Percentiles rank a stretch among this genome's conserved stretches.
phyloP scores from a whole-genome alignment of 2,329 filamentous ascomycete genomes.

The Trichoderma brevicompactum region DNA sequence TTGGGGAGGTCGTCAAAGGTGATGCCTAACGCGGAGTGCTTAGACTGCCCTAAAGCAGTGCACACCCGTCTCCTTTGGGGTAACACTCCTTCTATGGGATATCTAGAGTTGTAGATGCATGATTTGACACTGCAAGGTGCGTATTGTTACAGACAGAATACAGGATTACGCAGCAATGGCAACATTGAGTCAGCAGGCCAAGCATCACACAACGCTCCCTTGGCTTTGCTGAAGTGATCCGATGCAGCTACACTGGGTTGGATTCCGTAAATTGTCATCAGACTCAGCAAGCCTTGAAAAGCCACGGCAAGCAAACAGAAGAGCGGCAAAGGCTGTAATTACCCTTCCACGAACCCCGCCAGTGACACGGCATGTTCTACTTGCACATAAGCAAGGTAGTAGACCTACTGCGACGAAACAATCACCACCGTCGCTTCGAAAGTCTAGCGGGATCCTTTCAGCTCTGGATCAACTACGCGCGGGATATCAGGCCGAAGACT shows the following conservation, averaged over 20 bases:
- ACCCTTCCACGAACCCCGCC: slow-evolving; percentile 5
- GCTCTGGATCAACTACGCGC: slow-evolving; percentile 10
- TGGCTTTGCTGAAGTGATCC: not conserved
- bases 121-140: not conserved
- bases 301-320: slow-evolving; percentile 7
- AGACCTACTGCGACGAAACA: not conserved
- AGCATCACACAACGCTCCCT: not conserved
- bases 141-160: too few relatives aligned
- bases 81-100: not conserved
- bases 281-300: not conserved
- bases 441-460: slow-evolving; percentile 3
- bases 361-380: not conserved
- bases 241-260: slow-evolving; percentile 1
- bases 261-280: not conserved
- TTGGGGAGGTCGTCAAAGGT: too few relatives aligned
- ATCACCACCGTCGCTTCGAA: not conserved
- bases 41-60: not conserved
- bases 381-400: slow-evolving; percentile 1
- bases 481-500: not conserved
- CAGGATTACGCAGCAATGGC: too few relatives aligned
- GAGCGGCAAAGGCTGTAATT: not conserved
- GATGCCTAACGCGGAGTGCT: not conserved
- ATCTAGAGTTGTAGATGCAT: not conserved
- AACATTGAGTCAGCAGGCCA: not conserved
- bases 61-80: too few relatives aligned